Evolutionary conservation across 306 rosid species (phyloP), one percentile per base, ranked within the genome.

Genomic region (Gillenia trifoliata): DNA sequence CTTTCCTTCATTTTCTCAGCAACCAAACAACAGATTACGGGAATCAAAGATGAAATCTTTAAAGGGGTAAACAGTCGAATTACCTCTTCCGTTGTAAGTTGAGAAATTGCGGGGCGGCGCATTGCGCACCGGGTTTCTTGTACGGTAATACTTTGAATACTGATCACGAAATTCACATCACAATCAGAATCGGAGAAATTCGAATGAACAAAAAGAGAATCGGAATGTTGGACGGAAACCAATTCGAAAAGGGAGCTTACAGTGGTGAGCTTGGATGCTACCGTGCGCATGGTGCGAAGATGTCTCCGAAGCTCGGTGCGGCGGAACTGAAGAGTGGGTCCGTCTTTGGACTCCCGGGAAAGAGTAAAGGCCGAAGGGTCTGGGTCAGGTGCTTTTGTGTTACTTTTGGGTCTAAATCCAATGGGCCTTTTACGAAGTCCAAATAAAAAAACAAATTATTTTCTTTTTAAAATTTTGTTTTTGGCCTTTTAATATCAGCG

Each of bases 61-160:
- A 63, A 0, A 74, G 47, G 6, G 64, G 34, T 2, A n/a, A 19
- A 0, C 71, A 56, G 4, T 2, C 22, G 22, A 71, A n/a, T 11
- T 71, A 89, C 98, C 98, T 77, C 80, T 79, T 60, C 41, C 82
- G 19, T 40, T 78, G 45, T 19, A 49, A 56, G 93, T 82, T 50
- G 97, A 88, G 75, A 80, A 85, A 60, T 76, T 74, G 75, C 96
- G 91, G 54, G 79, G 67, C 64, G 72, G 92, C 15, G 41, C 45
- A 81, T 70, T 85, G 13, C 81, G 45, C 23, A 52, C 57, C 28
- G 77, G 68, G 75, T 75, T 79, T 82, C 85, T 83, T 86, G 86
- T 88, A 50, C 33, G 82, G 36, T 87, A 85, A 81, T 87, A 76
- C 98, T 71, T 71, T 86, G 85, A 86, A 33, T 13, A 80, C 22